These are phyloP conservation scores for Saururus chinensis DNA, from an alignment of 164 flowering plant species.

Conservation along the genomic window DNA sequence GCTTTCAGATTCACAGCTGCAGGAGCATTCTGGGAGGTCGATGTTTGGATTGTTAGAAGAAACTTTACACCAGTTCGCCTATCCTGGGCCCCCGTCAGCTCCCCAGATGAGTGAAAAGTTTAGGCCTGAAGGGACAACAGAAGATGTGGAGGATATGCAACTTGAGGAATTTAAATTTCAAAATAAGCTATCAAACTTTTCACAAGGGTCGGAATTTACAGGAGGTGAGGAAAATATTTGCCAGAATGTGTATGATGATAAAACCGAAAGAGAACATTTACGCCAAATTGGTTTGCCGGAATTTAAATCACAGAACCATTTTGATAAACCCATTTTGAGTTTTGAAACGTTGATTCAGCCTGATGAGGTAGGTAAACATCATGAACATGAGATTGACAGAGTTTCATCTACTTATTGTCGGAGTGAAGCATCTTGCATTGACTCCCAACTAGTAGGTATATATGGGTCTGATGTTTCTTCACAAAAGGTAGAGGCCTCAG, in stretches of 20 bases:
- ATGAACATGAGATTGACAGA: conserved; percentile 1
- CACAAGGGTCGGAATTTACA: neutral
- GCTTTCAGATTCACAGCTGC: conserved; percentile 49
- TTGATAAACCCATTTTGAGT: neutral
- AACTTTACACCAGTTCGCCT: conserved; percentile 13
- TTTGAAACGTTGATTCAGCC: conserved; percentile 10
- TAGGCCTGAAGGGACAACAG: conserved; percentile 4
- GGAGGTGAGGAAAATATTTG: neutral
- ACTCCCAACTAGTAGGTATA: conserved; percentile 1
- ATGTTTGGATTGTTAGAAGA: conserved; percentile 17
- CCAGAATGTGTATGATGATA: conserved; percentile 8
- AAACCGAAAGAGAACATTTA: conserved; percentile 7
- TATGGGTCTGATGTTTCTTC: conserved; percentile 2
- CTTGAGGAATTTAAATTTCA: conserved; percentile 11
- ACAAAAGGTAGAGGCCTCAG: conserved; percentile 12
- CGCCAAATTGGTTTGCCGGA: conserved; percentile 2
- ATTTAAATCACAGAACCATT: conserved; percentile 1
- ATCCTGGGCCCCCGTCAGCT: conserved; percentile 20
- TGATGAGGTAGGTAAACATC: conserved; percentile 6
- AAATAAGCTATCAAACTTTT: conserved; percentile 4
- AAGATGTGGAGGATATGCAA: conserved; percentile 10
- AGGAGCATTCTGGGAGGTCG: conserved; percentile 12
- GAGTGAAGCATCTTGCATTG: conserved; percentile 5
- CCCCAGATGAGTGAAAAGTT: neutral
- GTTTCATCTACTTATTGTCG: conserved; percentile 4